Conservation (phyloP, 2,329 filamentous ascomycete genomes). For the Aspergillus viridinutans region DNA sequence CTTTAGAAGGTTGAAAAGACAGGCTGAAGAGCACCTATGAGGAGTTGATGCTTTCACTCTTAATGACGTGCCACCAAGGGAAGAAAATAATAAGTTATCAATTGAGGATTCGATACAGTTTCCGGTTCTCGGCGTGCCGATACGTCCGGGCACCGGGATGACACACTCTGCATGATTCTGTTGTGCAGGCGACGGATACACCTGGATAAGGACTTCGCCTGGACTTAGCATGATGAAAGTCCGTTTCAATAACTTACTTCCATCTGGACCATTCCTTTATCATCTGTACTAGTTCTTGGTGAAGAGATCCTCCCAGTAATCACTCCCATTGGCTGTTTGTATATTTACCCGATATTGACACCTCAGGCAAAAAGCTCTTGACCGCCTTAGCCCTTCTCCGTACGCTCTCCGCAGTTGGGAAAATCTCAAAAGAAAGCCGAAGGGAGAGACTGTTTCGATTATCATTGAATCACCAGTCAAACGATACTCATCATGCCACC, state of each 20-base stretch:
- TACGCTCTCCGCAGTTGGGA: not conserved
- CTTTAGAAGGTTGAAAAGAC: not conserved
- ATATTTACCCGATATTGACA: not conserved
- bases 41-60: not conserved
- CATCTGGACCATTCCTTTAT: not conserved
- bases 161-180: not conserved
- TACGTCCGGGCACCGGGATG: not conserved
- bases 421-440: not conserved
- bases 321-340: not conserved
- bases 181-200: not conserved
- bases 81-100: not conserved
- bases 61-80: not conserved
- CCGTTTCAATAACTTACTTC: not conserved
- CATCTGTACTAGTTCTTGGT: not conserved
- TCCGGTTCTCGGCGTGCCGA: not conserved
- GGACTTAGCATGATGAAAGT: not conserved
- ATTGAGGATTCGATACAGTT: not conserved
- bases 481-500: constrained; percentile 29
- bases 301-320: not conserved
- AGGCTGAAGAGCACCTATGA: not conserved
- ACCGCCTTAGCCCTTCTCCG: not conserved
- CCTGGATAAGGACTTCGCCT: not conserved
- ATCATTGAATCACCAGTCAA: constrained; percentile 2
- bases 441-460: not conserved
- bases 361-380: not conserved